Conservation (phyloP, 306 rosid genomes). For the Prunus mira region DNA sequence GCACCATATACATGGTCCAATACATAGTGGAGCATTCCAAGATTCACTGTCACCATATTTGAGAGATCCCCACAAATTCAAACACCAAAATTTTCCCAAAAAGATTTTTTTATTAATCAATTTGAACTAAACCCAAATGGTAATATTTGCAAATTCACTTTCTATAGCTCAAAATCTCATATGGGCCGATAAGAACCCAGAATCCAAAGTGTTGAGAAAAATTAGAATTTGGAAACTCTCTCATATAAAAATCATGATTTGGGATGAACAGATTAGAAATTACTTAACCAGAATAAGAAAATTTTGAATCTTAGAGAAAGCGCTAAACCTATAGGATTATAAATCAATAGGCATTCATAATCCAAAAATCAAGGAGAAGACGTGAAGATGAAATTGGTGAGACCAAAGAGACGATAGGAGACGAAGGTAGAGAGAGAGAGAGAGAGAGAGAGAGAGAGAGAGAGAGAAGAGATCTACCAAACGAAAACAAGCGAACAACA, state of each 20-base stretch:
- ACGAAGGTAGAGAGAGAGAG: background rate
- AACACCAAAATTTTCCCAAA: background rate
- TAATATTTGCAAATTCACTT: background rate
- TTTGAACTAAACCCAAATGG: conserved; percentile 10
- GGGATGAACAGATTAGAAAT: background rate
- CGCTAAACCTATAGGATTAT: background rate
- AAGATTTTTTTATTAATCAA: background rate
- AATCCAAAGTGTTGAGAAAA: background rate
- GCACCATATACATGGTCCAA: conserved; percentile 91
- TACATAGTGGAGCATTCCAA: conserved; percentile 88
- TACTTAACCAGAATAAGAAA: background rate
- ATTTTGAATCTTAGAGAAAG: background rate
- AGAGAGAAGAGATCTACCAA: background rate
- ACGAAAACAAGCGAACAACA: background rate
- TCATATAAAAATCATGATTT: background rate
- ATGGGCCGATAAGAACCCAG: background rate
- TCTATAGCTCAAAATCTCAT: background rate
- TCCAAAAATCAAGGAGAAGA: background rate
- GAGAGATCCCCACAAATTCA: conserved; percentile 12
- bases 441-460: background rate
- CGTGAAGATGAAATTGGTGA: background rate
- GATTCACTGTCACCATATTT: conserved; percentile 70
- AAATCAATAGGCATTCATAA: background rate
- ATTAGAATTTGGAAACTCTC: background rate
- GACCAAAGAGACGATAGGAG: background rate